phyloP scores from a whole-genome alignment of 768 basidiomycete genomes.

The Termitomyces heimii region DNA sequence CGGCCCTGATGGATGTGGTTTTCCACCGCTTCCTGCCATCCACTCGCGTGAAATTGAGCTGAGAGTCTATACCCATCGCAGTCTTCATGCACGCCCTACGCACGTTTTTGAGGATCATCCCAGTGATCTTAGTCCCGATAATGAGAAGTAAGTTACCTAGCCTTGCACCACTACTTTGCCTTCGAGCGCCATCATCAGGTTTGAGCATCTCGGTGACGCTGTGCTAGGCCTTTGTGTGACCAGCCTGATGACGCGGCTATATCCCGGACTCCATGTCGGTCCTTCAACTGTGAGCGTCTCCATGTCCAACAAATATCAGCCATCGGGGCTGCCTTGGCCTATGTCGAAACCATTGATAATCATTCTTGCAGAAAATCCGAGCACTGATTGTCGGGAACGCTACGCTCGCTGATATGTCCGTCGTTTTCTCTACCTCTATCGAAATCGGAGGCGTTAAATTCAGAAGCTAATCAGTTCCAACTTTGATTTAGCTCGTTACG shows the following conservation, averaged over 20 bases:
- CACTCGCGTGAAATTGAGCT: conserved; percentile 32
- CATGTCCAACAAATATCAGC: conserved; percentile 1
- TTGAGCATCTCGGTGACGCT: conserved; percentile 73
- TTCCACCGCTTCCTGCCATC: conserved; percentile 60
- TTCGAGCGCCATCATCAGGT: conserved; percentile 29
- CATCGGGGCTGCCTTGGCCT: conserved; percentile 5
- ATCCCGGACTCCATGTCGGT: conserved; percentile 69
- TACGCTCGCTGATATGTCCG: conserved; percentile 67
- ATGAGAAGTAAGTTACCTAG: conserved; percentile 55
- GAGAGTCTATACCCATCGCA: conserved; percentile 74
- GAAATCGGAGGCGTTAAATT: background rate
- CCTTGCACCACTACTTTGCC: background rate
- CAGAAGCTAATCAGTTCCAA: background rate
- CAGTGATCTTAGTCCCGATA: conserved; percentile 72
- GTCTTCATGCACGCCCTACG: conserved; percentile 60
- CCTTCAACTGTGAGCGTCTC: conserved; percentile 58
- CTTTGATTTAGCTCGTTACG: conserved; percentile 42
- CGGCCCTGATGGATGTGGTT: conserved; percentile 33
- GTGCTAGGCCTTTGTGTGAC: conserved; percentile 70
- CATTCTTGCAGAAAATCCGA: conserved; percentile 60
- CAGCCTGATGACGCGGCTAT: conserved; percentile 51
- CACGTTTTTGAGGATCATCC: conserved; percentile 73
- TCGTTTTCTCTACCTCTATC: conserved; percentile 1
- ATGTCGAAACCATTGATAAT: background rate
- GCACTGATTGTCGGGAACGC: conserved; percentile 69